These are phyloP conservation scores for Tylopilus intermedius DNA, from an alignment of 768 basidiomycete species.

Conservation along the genomic window DNA sequence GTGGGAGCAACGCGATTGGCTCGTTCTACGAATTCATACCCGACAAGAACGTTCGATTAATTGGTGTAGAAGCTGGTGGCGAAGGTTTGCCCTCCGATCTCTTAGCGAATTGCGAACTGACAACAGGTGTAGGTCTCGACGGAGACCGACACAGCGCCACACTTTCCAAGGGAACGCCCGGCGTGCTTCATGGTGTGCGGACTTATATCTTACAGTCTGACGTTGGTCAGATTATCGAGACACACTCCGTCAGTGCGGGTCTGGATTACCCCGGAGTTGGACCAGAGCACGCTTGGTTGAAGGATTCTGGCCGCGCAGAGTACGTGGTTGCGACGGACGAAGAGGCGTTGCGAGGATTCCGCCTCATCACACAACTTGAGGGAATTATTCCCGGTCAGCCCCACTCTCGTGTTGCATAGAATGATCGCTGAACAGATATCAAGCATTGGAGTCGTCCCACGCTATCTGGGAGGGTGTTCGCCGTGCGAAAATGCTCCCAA, in stretches of 20 bases:
- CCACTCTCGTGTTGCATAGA: not conserved
- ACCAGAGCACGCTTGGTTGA: conserved; percentile 96
- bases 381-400: conserved; percentile 90
- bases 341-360: conserved; percentile 87
- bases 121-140: conserved; percentile 51
- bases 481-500: conserved; percentile 77
- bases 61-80: conserved; percentile 97
- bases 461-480: conserved; percentile 91
- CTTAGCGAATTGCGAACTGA: conserved; percentile 8
- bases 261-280: conserved; percentile 97
- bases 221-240: conserved; percentile 92
- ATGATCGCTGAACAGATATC: conserved; percentile 4
- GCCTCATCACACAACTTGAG: conserved; percentile 85
- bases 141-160: conserved; percentile 91
- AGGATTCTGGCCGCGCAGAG: conserved; percentile 89
- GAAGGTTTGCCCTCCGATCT: conserved; percentile 57
- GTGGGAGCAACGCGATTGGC: conserved; percentile 96
- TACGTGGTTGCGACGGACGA: conserved; percentile 94
- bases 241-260: conserved; percentile 95
- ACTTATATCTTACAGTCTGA: conserved; percentile 90
- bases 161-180: conserved; percentile 83
- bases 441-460: conserved; percentile 92
- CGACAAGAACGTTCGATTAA: conserved; percentile 76
- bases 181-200: conserved; percentile 92
- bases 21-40: conserved; percentile 96